Conservation (phyloP, 176 grass and related monocot species). For the Musa itinerans region DNA sequence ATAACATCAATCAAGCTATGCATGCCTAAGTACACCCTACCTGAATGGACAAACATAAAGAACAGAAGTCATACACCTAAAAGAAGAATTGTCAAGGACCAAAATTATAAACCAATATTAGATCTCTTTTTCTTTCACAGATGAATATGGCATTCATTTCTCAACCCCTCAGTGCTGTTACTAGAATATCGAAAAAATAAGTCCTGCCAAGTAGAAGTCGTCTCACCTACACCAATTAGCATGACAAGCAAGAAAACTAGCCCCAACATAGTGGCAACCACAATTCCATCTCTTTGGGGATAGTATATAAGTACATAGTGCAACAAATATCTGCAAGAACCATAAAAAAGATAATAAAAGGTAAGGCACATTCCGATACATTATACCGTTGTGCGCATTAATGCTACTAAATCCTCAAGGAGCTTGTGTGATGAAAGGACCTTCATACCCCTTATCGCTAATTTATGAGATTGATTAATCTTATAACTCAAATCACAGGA, state of each 20-base stretch:
- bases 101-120: not conserved
- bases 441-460: no score
- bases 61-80: not conserved
- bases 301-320: not conserved
- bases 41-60: conserved; percentile 18
- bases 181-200: not conserved
- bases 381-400: no score
- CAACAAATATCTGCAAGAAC: conserved; percentile 8
- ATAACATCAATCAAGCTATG: conserved; percentile 80
- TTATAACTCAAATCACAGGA: no score
- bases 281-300: conserved; percentile 10
- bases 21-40: conserved; percentile 93
- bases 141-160: not conserved
- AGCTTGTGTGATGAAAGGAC: no score
- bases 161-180: not conserved
- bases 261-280: not conserved
- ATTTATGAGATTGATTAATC: no score
- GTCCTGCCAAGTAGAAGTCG: not conserved
- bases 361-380: no score
- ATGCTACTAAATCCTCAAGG: not conserved
- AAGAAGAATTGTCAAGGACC: not conserved
- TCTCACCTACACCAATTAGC: conserved; percentile 9
- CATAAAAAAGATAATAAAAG: not conserved
- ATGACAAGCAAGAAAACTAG: conserved; percentile 4
- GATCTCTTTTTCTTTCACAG: no score